Conservation (phyloP, 2,329 filamentous ascomycete species). For the Phialemoniopsis sp. region DNA sequence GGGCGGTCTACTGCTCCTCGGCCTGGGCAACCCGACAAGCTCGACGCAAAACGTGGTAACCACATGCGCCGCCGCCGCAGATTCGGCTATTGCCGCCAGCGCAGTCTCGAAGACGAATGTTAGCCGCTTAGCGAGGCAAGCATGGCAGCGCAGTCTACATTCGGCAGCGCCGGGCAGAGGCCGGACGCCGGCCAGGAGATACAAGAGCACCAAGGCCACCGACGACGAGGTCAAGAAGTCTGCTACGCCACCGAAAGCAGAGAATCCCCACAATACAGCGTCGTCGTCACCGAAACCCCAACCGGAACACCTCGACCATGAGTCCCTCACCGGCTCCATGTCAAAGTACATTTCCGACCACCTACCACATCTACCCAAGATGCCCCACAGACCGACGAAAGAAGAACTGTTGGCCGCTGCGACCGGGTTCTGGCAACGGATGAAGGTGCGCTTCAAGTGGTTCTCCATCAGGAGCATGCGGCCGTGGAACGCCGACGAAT, state of each 20-base stretch:
- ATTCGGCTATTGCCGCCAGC: slow-evolving; percentile 21
- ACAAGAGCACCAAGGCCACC: slow-evolving; percentile 20
- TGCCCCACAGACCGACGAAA: slow-evolving; percentile 86
- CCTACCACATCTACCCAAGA: slow-evolving; percentile 51
- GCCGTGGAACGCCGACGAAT: slow-evolving; percentile 95
- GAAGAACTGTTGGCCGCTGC: slow-evolving; percentile 90
- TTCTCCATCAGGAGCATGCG: slow-evolving; percentile 89
- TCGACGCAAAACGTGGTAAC: slow-evolving; percentile 31
- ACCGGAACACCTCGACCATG: slow-evolving; percentile 20
- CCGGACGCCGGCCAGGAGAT: slow-evolving; percentile 18
- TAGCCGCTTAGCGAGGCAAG: slow-evolving; percentile 27
- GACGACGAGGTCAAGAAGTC: slow-evolving; percentile 12
- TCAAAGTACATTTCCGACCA: slow-evolving; percentile 57
- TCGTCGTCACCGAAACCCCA: slow-evolving; percentile 6
- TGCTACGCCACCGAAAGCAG: slow-evolving; percentile 4
- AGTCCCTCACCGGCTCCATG: slow-evolving; percentile 45
- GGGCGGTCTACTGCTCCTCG: slow-evolving; percentile 48
- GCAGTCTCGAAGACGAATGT: slow-evolving; percentile 23
- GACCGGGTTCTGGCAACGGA: slow-evolving; percentile 85
- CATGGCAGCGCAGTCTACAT: slow-evolving; percentile 28
- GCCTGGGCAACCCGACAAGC: slow-evolving; percentile 29
- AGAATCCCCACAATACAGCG: slow-evolving; percentile 3
- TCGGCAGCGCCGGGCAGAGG: slow-evolving; percentile 16
- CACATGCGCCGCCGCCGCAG: slow-evolving; percentile 31
- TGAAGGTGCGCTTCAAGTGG: slow-evolving; percentile 96